Base-by-base conservation (phyloP, 495 filamentous ascomycete genomes). In the Umbilicaria muhlenbergii region DNA sequence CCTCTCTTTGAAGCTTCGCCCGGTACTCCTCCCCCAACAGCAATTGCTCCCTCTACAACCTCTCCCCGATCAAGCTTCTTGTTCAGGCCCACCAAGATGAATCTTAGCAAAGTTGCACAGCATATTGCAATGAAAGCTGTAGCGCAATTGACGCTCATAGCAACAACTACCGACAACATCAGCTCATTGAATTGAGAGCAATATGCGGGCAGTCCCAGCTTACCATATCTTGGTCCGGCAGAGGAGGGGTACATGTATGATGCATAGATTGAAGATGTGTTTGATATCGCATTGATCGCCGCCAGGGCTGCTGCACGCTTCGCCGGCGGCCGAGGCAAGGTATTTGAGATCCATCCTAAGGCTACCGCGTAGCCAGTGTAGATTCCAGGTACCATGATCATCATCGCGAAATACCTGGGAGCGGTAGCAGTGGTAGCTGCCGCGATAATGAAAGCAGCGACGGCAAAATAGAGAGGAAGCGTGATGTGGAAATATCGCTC, bases 221-320 rank as follows among this genome's bases (percentile, higher is more conserved):
- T 61, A 68, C 65, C 48, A 45, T 66, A 71, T 17, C 59, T 55
- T 11, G 65, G 66, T 1, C 61, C 65, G 0, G 63, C 65, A 6
- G 58, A 58, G 1, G 58, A 51, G 4, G 72, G 70, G 57, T 86
- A 91, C 73, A 88, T 73, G 51, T 87, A 91, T 39, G 67, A 71
- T 1, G 81, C 80, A 53, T 83, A 91, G 53, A 91, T 89, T 2
- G 59, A 63, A 28, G 73, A 73, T 11, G 69, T 64, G 53, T 88
- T 91, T n/a, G 73, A 74, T 16, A 89, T 70, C 5, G 82, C 81
- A 51, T 93, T 93, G 56, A 88, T 86, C 46, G 75, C 73, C 10
- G 85, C 86, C 2, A 89, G 60, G 0, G 82, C 83, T 2, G 83
- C 86, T 1, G 86, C 84, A 44, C 84, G 77, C 62, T 93, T 93